Percentiles rank a stretch among this genome's conserved stretches.
These are phyloP conservation scores for Pseudonitzschia multistriata DNA, from an alignment of 108 stramenopile species.

Conservation along the genomic window DNA sequence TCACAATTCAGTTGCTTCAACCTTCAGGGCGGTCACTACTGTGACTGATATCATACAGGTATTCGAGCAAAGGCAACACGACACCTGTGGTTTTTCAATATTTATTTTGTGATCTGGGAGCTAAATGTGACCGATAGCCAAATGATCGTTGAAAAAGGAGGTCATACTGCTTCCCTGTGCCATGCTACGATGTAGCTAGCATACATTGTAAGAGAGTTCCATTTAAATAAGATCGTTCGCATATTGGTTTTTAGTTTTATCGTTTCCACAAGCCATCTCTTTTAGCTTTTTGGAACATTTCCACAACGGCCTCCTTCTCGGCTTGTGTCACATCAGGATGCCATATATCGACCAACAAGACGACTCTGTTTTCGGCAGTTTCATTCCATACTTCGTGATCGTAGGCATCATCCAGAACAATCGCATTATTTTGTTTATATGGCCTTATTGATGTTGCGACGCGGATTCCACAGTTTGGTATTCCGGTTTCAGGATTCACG, in stretches of 20 bases:
- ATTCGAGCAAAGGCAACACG: too few relatives aligned
- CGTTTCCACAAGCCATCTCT: constrained; percentile 66
- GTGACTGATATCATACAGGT: too few relatives aligned
- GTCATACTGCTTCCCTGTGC: too few relatives aligned
- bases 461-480: constrained; percentile 77
- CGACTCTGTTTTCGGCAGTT: constrained; percentile 61
- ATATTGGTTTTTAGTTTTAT: constrained; percentile 1
- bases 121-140: too few relatives aligned
- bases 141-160: too few relatives aligned
- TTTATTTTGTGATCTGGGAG: too few relatives aligned
- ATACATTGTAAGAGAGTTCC: too few relatives aligned
- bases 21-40: too few relatives aligned
- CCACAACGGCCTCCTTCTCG: constrained; percentile 65
- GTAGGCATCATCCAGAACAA: constrained; percentile 95
- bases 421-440: constrained; percentile 81
- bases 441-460: constrained; percentile 74
- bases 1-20: too few relatives aligned
- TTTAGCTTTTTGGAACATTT: constrained; percentile 73
- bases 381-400: constrained; percentile 98
- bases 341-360: constrained; percentile 86
- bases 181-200: too few relatives aligned
- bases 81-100: too few relatives aligned
- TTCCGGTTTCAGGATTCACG: constrained; percentile 6
- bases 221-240: too few relatives aligned
- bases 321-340: constrained; percentile 77